Evolutionary conservation across 345 rosid genomes (phyloP).

Genomic region (Arabidopsis suecica): DNA sequence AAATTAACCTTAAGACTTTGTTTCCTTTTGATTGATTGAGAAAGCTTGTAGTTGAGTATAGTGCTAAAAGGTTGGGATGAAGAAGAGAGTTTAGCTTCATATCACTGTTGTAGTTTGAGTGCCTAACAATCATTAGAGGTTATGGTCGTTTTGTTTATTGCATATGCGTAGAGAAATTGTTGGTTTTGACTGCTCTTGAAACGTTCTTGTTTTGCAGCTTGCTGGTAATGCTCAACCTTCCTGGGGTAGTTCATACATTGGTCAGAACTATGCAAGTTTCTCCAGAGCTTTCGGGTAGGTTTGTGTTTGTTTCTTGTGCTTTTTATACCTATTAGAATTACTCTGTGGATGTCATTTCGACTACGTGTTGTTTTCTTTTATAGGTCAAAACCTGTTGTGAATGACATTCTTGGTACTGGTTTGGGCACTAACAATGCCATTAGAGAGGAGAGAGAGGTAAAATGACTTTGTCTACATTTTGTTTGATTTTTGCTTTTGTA

Average conservation of each 20-base stretch:
- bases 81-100: slow-evolving; percentile 4
- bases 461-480: background rate
- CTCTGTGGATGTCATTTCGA: background rate
- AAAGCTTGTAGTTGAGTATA: background rate
- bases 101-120: background rate
- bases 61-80: slow-evolving; percentile 12
- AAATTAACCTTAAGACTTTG: background rate
- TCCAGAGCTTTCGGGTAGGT: slow-evolving; percentile 41
- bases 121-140: background rate
- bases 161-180: slow-evolving; percentile 2
- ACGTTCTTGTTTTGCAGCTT: slow-evolving; percentile 39
- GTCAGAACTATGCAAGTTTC: slow-evolving; percentile 41
- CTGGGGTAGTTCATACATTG: slow-evolving; percentile 29
- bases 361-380: background rate
- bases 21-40: background rate
- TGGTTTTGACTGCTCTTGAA: background rate
- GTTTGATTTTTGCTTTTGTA: background rate
- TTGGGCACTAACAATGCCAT: slow-evolving; percentile 26
- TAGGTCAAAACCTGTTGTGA: slow-evolving; percentile 43
- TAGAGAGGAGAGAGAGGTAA: slow-evolving; percentile 43
- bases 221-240: slow-evolving; percentile 43
- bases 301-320: background rate
- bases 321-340: background rate
- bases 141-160: background rate
- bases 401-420: slow-evolving; percentile 40